phyloP scores from a whole-genome alignment of 345 rosid genomes.

The Camelina neglecta region DNA sequence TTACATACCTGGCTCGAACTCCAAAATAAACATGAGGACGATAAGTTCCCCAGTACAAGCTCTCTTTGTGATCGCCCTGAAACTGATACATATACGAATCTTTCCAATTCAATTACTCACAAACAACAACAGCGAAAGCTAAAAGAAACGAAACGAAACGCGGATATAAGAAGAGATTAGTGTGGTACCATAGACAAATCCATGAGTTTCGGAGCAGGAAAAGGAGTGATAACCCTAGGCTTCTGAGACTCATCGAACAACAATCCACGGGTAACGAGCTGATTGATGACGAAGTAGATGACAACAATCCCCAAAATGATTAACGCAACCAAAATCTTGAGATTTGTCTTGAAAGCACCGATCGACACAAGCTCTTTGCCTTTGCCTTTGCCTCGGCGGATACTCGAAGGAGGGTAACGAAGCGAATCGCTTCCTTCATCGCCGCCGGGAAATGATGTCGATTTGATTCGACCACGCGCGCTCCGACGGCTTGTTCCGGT shows the following conservation, averaged over 20 bases:
- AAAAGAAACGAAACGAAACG: not conserved
- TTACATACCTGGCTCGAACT: constrained; percentile 80
- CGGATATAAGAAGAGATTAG: not conserved
- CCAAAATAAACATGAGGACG: constrained; percentile 94
- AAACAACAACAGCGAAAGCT: not conserved
- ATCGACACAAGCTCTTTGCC: constrained; percentile 37
- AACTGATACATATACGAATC: constrained; percentile 52
- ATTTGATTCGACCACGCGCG: constrained; percentile 63
- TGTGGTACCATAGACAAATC: constrained; percentile 70
- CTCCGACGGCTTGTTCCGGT: constrained; percentile 59
- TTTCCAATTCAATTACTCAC: constrained; percentile 12
- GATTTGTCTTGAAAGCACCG: constrained; percentile 42
- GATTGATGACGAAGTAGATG: constrained; percentile 38
- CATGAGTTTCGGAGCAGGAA: constrained; percentile 80
- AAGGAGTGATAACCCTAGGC: constrained; percentile 84
- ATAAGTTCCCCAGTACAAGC: constrained; percentile 95
- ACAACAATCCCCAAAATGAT: constrained; percentile 30
- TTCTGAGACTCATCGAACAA: constrained; percentile 43
- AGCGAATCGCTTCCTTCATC: constrained; percentile 44
- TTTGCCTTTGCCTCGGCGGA: constrained; percentile 36
- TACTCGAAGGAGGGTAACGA: constrained; percentile 9
- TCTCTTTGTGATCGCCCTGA: constrained; percentile 85
- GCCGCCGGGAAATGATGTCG: constrained; percentile 33
- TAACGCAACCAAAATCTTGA: constrained; percentile 29
- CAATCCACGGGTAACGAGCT: constrained; percentile 2